Evolutionary conservation across 73 alveolate genomes (phyloP).

Genomic region (Breviolum minutum): DNA sequence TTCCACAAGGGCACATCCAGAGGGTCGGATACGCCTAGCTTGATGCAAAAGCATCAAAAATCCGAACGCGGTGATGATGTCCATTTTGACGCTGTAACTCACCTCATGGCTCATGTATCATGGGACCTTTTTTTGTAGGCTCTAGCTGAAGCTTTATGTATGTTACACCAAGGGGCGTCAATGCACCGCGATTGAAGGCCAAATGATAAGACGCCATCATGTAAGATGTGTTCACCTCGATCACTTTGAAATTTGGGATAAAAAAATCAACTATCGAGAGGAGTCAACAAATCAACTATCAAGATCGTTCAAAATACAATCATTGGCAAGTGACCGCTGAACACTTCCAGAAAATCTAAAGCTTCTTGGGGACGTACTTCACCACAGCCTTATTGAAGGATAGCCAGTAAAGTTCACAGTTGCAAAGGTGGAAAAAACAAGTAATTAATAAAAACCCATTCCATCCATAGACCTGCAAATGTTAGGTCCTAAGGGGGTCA

Average conservation of each 20-base stretch:
- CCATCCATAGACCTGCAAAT: not conserved
- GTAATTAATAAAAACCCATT: not conserved
- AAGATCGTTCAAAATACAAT: not conserved
- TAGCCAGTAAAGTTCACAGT: not conserved
- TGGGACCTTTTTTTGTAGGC: not conserved
- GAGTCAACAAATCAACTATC: no score
- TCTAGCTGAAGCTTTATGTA: not conserved
- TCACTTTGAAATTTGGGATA: not conserved
- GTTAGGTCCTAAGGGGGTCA: no score
- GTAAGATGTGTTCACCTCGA: conserved; percentile 8
- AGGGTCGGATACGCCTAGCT: not conserved
- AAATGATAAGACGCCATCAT: not conserved
- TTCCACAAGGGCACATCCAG: not conserved
- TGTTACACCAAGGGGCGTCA: not conserved
- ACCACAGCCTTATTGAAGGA: not conserved
- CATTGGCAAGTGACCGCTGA: conserved; percentile 6
- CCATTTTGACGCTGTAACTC: not conserved
- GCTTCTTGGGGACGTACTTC: not conserved
- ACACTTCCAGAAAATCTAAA: not conserved
- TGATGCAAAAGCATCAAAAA: not conserved
- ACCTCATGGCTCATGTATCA: not conserved
- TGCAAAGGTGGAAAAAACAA: not conserved
- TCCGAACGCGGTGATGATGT: not conserved
- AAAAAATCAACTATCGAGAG: not conserved
- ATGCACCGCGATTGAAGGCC: not conserved